Conservation (phyloP, 2,329 filamentous ascomycete species). For the Colletotrichum truncatum region DNA sequence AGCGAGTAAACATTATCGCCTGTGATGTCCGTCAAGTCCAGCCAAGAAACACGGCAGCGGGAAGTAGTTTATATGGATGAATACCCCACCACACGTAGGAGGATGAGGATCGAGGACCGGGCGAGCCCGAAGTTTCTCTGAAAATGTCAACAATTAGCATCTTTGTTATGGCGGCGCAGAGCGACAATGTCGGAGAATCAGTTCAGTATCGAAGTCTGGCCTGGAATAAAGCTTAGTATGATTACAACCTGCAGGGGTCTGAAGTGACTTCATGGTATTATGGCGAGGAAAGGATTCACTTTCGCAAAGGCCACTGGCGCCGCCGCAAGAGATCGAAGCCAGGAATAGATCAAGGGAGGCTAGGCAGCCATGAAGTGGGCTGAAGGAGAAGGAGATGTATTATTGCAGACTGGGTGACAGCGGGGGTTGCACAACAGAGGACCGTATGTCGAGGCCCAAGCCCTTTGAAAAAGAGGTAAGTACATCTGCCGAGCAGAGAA, state of each 20-base stretch:
- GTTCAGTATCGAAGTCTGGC: neutral
- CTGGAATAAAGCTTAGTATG: neutral
- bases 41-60: conserved; percentile 8
- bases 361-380: neutral
- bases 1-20: neutral
- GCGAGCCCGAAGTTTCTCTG: neutral
- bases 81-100: neutral
- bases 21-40: neutral
- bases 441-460: conserved; percentile 11
- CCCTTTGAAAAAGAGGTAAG: neutral
- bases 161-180: conserved; percentile 6
- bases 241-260: neutral
- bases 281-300: neutral
- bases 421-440: neutral
- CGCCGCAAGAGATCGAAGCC: neutral
- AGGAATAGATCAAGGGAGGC: neutral
- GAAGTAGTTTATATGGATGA: neutral
- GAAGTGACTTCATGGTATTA: neutral
- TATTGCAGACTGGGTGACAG: neutral
- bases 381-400: neutral
- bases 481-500: too few species aligned
- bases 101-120: conserved; percentile 12
- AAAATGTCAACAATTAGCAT: neutral
- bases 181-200: conserved; percentile 3
- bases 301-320: neutral